Evolutionary conservation across 2,329 filamentous ascomycete genomes (phyloP).

Genomic region (Fusarium concolor): DNA sequence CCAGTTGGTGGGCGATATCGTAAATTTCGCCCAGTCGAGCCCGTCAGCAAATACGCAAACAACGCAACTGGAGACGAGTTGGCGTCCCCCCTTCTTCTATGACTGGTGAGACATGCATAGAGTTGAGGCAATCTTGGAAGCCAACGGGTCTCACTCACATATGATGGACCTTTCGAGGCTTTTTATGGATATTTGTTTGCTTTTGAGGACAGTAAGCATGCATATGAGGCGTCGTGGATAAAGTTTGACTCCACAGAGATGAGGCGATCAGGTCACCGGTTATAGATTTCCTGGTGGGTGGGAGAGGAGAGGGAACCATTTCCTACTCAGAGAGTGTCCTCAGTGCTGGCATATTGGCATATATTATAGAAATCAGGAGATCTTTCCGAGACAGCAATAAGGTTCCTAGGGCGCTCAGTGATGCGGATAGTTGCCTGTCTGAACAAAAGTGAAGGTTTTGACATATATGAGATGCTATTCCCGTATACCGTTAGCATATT

Average conservation of each 20-base stretch:
- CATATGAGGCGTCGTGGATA: background rate
- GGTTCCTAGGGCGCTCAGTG: too few species aligned
- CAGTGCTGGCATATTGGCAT: background rate
- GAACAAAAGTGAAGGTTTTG: too few species aligned
- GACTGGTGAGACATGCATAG: background rate
- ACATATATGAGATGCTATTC: background rate
- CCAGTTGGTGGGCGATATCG: background rate
- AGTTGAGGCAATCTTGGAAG: too few species aligned
- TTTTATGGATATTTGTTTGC: background rate
- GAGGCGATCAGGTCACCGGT: background rate
- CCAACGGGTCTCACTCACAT: background rate
- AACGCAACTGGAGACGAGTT: background rate
- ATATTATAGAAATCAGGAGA: background rate
- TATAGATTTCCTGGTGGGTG: background rate
- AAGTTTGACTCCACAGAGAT: background rate
- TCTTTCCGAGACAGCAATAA: background rate
- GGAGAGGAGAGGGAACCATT: background rate
- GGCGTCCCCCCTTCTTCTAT: background rate
- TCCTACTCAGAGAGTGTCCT: background rate
- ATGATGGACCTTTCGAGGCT: background rate
- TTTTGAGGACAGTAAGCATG: background rate
- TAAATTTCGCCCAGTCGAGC: background rate
- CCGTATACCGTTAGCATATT: too few species aligned
- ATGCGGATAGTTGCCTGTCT: too few species aligned
- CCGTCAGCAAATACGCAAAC: background rate